Evolutionary conservation across 2,329 filamentous ascomycete genomes (phyloP).

Genomic region (Fusarium ambrosium): DNA sequence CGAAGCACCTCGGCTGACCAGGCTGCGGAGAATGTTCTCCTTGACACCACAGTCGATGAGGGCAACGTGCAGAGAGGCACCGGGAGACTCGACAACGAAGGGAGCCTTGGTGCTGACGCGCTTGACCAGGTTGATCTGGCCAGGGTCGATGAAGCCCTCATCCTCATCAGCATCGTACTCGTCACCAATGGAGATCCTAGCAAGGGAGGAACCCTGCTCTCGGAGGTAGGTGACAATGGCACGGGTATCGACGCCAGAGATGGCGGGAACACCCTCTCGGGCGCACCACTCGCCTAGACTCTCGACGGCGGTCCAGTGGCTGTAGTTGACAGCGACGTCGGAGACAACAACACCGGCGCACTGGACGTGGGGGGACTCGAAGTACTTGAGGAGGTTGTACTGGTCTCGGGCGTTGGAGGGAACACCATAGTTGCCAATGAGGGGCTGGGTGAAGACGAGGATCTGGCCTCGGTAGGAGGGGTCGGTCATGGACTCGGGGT

Average conservation of each 20-base stretch:
- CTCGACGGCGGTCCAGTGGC: constrained; percentile 98
- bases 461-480: constrained; percentile 95
- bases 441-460: constrained; percentile 95
- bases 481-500: constrained; percentile 94
- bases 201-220: constrained; percentile 96
- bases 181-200: constrained; percentile 93
- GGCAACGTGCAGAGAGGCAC: constrained; percentile 89
- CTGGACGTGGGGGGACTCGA: constrained; percentile 98
- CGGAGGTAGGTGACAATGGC: constrained; percentile 96
- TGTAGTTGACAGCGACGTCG: constrained; percentile 93
- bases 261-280: constrained; percentile 94
- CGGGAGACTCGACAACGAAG: constrained; percentile 90
- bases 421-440: constrained; percentile 99
- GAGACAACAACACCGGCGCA: constrained; percentile 96
- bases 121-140: constrained; percentile 96
- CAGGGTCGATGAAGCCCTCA: constrained; percentile 94
- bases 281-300: constrained; percentile 94
- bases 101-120: constrained; percentile 98
- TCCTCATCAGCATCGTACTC: constrained; percentile 99
- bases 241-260: constrained; percentile 96
- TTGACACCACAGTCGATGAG: constrained; percentile 99
- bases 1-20: constrained; percentile 91
- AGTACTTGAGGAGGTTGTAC: constrained; percentile 94
- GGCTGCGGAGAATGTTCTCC: constrained; percentile 97
- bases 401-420: constrained; percentile 88